Percentiles rank a stretch among this genome's conserved stretches.
phyloP scores from a whole-genome alignment of 306 rosid species.

The Elaeagnus macrophylla region DNA sequence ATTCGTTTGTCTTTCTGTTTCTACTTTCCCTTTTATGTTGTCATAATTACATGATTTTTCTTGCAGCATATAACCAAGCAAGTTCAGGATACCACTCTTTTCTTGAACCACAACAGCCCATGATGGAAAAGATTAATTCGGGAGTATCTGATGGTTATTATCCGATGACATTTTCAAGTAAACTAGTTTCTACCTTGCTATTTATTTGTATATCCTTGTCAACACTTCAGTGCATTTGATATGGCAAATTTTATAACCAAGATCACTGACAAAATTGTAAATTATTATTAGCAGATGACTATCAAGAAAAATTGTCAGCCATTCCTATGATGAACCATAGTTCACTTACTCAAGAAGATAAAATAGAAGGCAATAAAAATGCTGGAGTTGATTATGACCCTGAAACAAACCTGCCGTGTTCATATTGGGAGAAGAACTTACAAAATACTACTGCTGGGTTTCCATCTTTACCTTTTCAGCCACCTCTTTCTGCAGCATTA shows the following conservation, averaged over 20 bases:
- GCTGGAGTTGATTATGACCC: slow-evolving; percentile 29
- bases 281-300: slow-evolving; percentile 30
- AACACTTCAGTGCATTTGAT: slow-evolving; percentile 1
- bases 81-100: slow-evolving; percentile 38
- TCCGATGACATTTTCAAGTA: slow-evolving; percentile 38
- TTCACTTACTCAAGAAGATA: slow-evolving; percentile 32
- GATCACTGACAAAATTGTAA: slow-evolving; percentile 11
- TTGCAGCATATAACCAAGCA: slow-evolving; percentile 50
- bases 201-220: slow-evolving; percentile 3
- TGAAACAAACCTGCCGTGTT: slow-evolving; percentile 24
- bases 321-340: slow-evolving; percentile 32
- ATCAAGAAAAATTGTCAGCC: slow-evolving; percentile 34
- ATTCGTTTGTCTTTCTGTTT: not conserved
- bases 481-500: slow-evolving; percentile 33
- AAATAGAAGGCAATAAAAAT: slow-evolving; percentile 26
- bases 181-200: slow-evolving; percentile 13
- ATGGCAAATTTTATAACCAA: not conserved
- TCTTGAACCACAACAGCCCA: slow-evolving; percentile 36
- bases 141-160: slow-evolving; percentile 31
- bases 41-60: slow-evolving; percentile 13
- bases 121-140: slow-evolving; percentile 28
- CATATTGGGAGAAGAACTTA: slow-evolving; percentile 35
- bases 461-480: slow-evolving; percentile 37
- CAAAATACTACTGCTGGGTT: slow-evolving; percentile 26
- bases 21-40: not conserved